Evolutionary conservation across 2,329 filamentous ascomycete genomes (phyloP).

Genomic region (Zymoseptoria brevis): DNA sequence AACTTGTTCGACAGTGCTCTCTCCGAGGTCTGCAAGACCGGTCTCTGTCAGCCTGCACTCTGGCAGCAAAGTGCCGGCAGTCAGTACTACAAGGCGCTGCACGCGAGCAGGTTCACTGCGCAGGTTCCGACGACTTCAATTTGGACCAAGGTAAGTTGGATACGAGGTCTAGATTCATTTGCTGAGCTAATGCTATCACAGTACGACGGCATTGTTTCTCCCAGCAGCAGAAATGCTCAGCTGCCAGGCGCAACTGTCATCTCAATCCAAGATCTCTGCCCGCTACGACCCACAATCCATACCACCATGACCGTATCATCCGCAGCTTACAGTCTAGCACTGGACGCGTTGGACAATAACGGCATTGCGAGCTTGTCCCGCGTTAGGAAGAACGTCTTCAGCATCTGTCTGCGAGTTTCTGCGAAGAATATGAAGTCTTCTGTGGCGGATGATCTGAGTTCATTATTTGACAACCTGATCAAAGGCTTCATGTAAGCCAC

Average conservation of each 20-base stretch:
- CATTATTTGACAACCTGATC: conserved; percentile 13
- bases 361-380: conserved; percentile 19
- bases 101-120: conserved; percentile 17
- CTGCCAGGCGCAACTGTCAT: conserved; percentile 22
- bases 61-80: conserved; percentile 26
- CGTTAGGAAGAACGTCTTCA: conserved; percentile 6
- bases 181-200: neutral
- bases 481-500: conserved; percentile 19
- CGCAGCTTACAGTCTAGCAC: conserved; percentile 22
- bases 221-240: conserved; percentile 21
- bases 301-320: conserved; percentile 23
- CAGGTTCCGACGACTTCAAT: conserved; percentile 25
- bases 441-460: conserved; percentile 12
- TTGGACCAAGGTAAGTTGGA: conserved; percentile 16
- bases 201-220: conserved; percentile 23
- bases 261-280: conserved; percentile 21
- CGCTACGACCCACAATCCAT: conserved; percentile 17
- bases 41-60: conserved; percentile 23
- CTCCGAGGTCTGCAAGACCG: conserved; percentile 17
- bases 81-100: conserved; percentile 24
- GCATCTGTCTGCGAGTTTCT: conserved; percentile 14
- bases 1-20: conserved; percentile 17
- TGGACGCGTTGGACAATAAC: conserved; percentile 24
- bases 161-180: neutral
- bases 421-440: conserved; percentile 18